Conservation (phyloP, 495 filamentous ascomycete genomes). For the Aeminium ludgeri region DNA sequence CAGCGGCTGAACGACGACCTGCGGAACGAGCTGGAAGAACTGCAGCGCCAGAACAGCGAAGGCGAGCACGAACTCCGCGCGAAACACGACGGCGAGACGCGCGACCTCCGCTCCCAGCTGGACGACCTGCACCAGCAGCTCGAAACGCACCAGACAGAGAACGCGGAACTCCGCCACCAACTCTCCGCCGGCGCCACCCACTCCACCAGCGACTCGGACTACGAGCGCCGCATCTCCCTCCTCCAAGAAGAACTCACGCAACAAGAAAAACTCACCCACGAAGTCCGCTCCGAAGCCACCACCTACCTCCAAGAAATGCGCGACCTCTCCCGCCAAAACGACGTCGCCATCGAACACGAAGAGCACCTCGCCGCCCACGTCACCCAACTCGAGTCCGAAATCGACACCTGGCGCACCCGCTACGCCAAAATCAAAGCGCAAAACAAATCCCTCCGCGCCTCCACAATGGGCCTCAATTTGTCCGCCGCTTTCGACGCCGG, state of each 20-base stretch:
- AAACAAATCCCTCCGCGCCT: constrained; percentile 61
- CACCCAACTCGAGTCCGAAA: constrained; percentile 56
- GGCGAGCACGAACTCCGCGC: constrained; percentile 46
- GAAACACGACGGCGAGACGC: constrained; percentile 39
- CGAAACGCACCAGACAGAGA: constrained; percentile 10
- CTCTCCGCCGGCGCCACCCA: constrained; percentile 1
- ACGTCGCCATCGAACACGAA: constrained; percentile 65
- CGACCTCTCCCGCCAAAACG: constrained; percentile 58
- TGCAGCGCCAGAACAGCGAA: constrained; percentile 47
- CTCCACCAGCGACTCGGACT: constrained; percentile 27
- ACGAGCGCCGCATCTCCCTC: constrained; percentile 40
- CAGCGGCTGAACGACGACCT: constrained; percentile 51
- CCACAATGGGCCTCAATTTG: constrained; percentile 54
- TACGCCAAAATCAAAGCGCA: constrained; percentile 80
- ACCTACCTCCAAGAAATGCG: constrained; percentile 82
- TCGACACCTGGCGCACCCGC: constrained; percentile 74
- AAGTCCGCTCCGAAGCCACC: constrained; percentile 72
- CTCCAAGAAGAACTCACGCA: constrained; percentile 55
- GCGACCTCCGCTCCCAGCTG: constrained; percentile 14
- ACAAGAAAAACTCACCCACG: constrained; percentile 70
- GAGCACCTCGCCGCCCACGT: constrained; percentile 56
- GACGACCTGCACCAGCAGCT: constrained; percentile 8
- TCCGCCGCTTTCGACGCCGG: constrained; percentile 22
- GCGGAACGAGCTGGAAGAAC: constrained; percentile 56
- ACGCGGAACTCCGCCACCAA: constrained; percentile 8